Evolutionary conservation across 129 eudicot genomes (phyloP).

Genomic region (Helianthus tuberosus): DNA sequence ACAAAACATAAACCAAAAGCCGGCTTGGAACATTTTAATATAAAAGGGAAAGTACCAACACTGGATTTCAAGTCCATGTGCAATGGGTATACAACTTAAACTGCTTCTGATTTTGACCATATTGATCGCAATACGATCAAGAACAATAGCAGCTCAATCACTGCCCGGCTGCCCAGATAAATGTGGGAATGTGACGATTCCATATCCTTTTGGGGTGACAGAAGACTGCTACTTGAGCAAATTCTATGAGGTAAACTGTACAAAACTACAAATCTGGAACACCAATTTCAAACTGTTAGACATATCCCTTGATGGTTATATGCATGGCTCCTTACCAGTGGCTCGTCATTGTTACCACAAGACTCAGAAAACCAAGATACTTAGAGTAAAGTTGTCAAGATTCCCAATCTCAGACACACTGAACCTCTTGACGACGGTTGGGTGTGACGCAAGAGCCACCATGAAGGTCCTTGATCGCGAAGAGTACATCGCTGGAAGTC

Average conservation of each 20-base stretch:
- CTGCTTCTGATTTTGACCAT: not conserved
- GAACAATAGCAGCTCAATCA: slow-evolving; percentile 6
- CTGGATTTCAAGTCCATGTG: not conserved
- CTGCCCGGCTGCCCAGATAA: slow-evolving; percentile 28
- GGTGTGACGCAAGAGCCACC: slow-evolving; percentile 40
- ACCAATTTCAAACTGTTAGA: slow-evolving; percentile 18
- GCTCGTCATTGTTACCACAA: slow-evolving; percentile 25
- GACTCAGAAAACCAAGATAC: not conserved
- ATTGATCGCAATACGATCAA: slow-evolving; percentile 7
- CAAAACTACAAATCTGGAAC: slow-evolving; percentile 13
- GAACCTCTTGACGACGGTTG: too few species aligned
- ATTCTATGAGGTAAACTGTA: slow-evolving; percentile 18
- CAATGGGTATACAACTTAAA: slow-evolving; percentile 10
- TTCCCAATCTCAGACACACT: too few species aligned
- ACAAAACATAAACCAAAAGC: slow-evolving; percentile 7
- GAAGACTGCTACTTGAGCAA: slow-evolving; percentile 36
- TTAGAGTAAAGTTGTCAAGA: too few species aligned
- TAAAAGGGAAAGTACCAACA: not conserved
- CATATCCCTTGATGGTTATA: slow-evolving; percentile 18
- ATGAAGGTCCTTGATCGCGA: not conserved
- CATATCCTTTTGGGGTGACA: slow-evolving; percentile 29
- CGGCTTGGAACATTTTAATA: not conserved
- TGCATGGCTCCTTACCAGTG: slow-evolving; percentile 28
- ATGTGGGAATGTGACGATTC: slow-evolving; percentile 30
- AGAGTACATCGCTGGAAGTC: too few species aligned